Conservation (phyloP, 106 monocot species). For the Triglochin maritima region DNA sequence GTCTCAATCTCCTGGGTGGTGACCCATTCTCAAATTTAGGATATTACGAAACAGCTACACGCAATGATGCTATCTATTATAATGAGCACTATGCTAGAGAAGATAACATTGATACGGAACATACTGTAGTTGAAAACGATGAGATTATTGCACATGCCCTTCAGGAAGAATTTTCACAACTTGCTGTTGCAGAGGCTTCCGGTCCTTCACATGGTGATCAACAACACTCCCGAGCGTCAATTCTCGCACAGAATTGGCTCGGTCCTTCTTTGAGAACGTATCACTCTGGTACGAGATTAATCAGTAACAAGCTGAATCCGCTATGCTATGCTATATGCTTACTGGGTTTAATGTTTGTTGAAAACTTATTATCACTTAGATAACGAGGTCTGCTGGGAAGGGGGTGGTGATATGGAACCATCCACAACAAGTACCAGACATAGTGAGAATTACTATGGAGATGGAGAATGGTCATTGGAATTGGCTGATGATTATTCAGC, state of each 20-base stretch:
- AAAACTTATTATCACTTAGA: slow-evolving; percentile 1
- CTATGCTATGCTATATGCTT: too few relatives aligned
- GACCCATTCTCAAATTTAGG: slow-evolving; percentile 10
- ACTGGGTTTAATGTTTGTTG: not conserved
- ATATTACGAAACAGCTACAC: slow-evolving; percentile 9
- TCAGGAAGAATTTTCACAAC: slow-evolving; percentile 60
- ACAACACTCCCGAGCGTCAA: slow-evolving; percentile 41
- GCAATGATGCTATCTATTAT: slow-evolving; percentile 15
- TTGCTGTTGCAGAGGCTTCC: slow-evolving; percentile 33
- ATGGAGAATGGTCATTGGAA: slow-evolving; percentile 31
- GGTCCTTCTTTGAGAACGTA: slow-evolving; percentile 11
- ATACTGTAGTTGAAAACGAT: slow-evolving; percentile 49
- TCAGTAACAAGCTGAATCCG: not conserved
- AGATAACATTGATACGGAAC: slow-evolving; percentile 10
- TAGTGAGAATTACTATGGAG: slow-evolving; percentile 30
- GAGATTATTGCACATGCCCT: slow-evolving; percentile 65
- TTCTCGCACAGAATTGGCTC: slow-evolving; percentile 54
- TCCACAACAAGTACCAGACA: slow-evolving; percentile 45
- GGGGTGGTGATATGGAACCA: slow-evolving; percentile 14
- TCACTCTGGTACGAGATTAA: slow-evolving; percentile 25
- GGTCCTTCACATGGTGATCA: slow-evolving; percentile 27
- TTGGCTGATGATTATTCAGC: slow-evolving; percentile 45
- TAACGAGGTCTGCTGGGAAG: slow-evolving; percentile 10
- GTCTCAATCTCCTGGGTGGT: slow-evolving; percentile 55
- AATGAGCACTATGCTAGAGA: slow-evolving; percentile 12